Percentiles rank a stretch among this genome's conserved stretches.
These are phyloP conservation scores for Lasiodiplodia sp. DNA, from an alignment of 2,329 filamentous ascomycete species.

Conservation along the genomic window DNA sequence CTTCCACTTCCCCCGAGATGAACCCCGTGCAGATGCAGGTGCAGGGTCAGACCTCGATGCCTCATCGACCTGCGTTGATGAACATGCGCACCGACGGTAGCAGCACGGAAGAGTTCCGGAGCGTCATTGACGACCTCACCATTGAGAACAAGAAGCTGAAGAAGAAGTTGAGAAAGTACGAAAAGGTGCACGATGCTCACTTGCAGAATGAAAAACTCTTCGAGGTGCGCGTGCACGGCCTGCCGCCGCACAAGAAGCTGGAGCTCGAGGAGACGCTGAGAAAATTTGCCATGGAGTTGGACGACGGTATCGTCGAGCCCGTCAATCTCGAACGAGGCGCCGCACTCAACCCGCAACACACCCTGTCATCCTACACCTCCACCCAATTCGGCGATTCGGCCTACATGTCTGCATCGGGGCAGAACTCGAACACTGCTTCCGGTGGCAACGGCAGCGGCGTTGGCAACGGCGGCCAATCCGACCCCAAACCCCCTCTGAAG, in stretches of 20 bases:
- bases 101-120: constrained; percentile 76
- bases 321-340: constrained; percentile 58
- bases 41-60: constrained; percentile 35
- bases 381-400: constrained; percentile 66
- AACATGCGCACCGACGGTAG: constrained; percentile 53
- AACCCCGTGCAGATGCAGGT: constrained; percentile 32
- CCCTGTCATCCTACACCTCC: constrained; percentile 55
- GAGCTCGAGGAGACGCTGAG: constrained; percentile 77
- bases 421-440: constrained; percentile 48
- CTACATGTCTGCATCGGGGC: constrained; percentile 60
- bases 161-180: constrained; percentile 74
- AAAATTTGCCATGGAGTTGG: constrained; percentile 63
- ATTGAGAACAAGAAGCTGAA: constrained; percentile 82
- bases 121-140: constrained; percentile 87
- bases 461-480: constrained; percentile 33
- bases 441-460: constrained; percentile 38
- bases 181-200: constrained; percentile 70
- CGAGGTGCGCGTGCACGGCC: constrained; percentile 79
- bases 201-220: constrained; percentile 80
- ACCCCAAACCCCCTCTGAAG: constrained; percentile 10
- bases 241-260: constrained; percentile 75
- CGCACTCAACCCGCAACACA: constrained; percentile 50
- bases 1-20: constrained; percentile 51
- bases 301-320: constrained; percentile 41
- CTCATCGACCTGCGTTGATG: constrained; percentile 47